A percentile compares a stretch with the other conserved stretches of the same genome.
phyloP scores from a whole-genome alignment of 2,329 filamentous ascomycete species.

The Nemania sp. region DNA sequence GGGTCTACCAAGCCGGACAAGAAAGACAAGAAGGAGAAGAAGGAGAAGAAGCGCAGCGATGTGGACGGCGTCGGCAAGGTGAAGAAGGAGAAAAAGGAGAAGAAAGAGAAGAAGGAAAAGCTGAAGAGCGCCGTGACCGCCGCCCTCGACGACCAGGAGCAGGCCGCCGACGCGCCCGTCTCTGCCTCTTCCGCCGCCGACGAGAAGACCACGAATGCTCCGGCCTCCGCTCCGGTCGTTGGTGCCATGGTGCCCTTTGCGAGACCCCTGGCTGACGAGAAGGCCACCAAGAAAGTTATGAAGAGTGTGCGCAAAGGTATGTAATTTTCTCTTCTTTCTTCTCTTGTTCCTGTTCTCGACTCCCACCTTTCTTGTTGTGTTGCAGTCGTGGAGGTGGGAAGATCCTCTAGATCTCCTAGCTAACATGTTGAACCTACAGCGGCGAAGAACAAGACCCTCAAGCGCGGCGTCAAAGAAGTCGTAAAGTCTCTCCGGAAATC shows the following conservation, averaged over 20 bases:
- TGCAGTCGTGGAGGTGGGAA: too few relatives aligned
- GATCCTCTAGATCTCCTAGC: too few relatives aligned
- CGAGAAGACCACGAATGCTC: constrained; percentile 1
- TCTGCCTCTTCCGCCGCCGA: constrained; percentile 40
- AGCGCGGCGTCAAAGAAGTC: constrained; percentile 98
- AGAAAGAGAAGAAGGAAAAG: constrained; percentile 73
- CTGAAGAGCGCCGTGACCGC: constrained; percentile 60
- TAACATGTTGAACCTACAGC: constrained; percentile 57
- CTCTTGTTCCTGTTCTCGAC: constrained; percentile 6
- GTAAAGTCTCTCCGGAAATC: constrained; percentile 98
- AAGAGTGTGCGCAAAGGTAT: constrained; percentile 61
- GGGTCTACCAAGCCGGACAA: constrained; percentile 42
- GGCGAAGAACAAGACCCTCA: constrained; percentile 91
- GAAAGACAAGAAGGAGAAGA: constrained; percentile 52
- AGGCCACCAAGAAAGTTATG: constrained; percentile 67
- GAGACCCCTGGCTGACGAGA: constrained; percentile 77
- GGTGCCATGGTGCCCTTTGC: constrained; percentile 81
- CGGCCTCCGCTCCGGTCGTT: constrained; percentile 46
- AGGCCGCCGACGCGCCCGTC: constrained; percentile 54
- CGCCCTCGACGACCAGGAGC: constrained; percentile 67
- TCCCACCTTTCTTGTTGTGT: too few relatives aligned
- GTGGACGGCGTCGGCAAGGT: constrained; percentile 57
- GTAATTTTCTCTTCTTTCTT: constrained; percentile 25
- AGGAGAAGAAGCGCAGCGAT: constrained; percentile 57
- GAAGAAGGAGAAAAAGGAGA: constrained; percentile 68